A percentile compares a stretch with the other conserved stretches of the same genome.
Conservation (phyloP, 495 filamentous ascomycete genomes). For the Aspergillus biplanus region DNA sequence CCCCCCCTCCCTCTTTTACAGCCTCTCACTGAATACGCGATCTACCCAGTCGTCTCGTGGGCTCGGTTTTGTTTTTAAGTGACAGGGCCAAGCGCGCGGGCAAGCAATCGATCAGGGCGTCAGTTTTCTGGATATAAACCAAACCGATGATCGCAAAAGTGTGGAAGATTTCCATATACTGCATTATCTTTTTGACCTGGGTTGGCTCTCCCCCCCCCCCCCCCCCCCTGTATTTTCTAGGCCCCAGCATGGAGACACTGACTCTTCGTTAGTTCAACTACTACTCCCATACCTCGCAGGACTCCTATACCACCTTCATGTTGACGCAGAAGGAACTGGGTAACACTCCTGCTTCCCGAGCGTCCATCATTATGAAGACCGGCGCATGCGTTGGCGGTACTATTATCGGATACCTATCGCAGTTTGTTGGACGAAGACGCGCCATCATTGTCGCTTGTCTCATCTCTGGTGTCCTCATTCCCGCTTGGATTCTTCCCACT, state of each 20-base stretch:
- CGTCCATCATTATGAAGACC: constrained; percentile 71
- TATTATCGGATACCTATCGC: constrained; percentile 70
- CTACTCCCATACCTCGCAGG: constrained; percentile 70
- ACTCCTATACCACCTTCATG: constrained; percentile 80
- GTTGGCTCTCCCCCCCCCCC: no score
- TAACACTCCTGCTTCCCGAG: constrained; percentile 63
- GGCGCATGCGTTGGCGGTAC: constrained; percentile 76
- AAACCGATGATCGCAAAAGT: constrained; percentile 65
- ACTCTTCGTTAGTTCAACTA: constrained; percentile 47
- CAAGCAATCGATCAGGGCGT: constrained; percentile 47
- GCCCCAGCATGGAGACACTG: neutral
- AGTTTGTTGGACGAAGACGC: constrained; percentile 70
- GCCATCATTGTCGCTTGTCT: constrained; percentile 64
- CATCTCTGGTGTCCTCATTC: constrained; percentile 62
- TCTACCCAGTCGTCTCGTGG: no score
- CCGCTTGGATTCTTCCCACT: constrained; percentile 71
- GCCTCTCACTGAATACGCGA: no score
- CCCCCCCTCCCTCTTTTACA: neutral
- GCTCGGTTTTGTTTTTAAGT: no score
- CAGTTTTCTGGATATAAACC: constrained; percentile 63
- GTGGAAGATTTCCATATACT: constrained; percentile 74
- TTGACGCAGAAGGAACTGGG: constrained; percentile 63
- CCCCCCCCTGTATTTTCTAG: neutral
- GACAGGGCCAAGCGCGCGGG: constrained; percentile 59
- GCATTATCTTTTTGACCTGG: constrained; percentile 73